Percentiles rank a stretch among this genome's conserved stretches.
Evolutionary conservation across 2,329 filamentous ascomycete genomes (phyloP).

Genomic region (Cladosporium sphaerospermum): DNA sequence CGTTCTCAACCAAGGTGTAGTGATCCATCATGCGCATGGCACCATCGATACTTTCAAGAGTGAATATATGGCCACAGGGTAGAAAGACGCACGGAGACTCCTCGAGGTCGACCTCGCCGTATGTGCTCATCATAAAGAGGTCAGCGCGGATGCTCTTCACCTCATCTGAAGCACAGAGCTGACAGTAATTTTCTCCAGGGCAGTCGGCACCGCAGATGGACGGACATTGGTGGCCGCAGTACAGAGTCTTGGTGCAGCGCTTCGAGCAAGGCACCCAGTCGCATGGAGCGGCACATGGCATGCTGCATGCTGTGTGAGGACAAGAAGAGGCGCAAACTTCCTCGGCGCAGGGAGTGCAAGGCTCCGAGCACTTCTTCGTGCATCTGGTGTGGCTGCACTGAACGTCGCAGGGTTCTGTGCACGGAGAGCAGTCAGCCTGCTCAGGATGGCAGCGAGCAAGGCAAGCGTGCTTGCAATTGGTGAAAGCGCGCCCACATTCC

Average conservation of each 20-base stretch:
- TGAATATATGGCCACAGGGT: conserved; percentile 59
- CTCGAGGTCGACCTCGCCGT: conserved; percentile 52
- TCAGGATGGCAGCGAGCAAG: conserved; percentile 46
- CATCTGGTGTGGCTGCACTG: conserved; percentile 54
- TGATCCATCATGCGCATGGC: conserved; percentile 49
- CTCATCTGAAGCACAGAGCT: conserved; percentile 44
- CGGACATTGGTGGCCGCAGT: conserved; percentile 59
- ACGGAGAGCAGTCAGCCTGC: conserved; percentile 40
- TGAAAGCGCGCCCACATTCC: conserved; percentile 46
- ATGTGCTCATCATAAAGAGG: conserved; percentile 49
- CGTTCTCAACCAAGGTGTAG: conserved; percentile 39
- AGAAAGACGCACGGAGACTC: conserved; percentile 57
- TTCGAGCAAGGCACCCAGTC: conserved; percentile 59
- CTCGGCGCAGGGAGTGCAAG: conserved; percentile 57
- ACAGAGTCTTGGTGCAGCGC: conserved; percentile 50
- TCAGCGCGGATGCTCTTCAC: conserved; percentile 50
- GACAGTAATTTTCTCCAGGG: conserved; percentile 49
- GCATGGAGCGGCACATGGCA: conserved; percentile 63
- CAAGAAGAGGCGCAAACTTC: conserved; percentile 50
- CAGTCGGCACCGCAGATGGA: conserved; percentile 61
- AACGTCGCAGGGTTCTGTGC: conserved; percentile 47
- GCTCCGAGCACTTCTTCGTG: conserved; percentile 48
- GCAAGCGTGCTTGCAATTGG: conserved; percentile 54
- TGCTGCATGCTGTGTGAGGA: conserved; percentile 43
- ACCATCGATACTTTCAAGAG: conserved; percentile 54